Conservation (phyloP, 805 yeast species). For the Kockiozyma suomiensis region DNA sequence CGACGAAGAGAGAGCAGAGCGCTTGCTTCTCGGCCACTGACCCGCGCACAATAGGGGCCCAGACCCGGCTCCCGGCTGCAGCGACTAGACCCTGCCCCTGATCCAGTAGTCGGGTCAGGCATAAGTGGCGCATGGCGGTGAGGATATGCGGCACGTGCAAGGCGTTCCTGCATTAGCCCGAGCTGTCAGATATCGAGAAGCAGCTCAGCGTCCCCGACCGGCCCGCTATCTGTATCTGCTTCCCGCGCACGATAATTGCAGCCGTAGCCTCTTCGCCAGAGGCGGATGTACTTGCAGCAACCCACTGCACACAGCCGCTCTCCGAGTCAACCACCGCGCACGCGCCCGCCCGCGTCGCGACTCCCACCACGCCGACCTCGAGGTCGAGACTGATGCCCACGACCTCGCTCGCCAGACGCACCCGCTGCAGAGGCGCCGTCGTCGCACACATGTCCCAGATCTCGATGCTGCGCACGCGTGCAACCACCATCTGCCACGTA, state of each 20-base stretch:
- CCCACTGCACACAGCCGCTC: neutral
- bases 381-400: neutral
- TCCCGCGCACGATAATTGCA: too few species aligned
- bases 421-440: conserved; percentile 9
- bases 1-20: too few species aligned
- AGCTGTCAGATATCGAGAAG: neutral
- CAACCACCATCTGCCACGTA: conserved; percentile 7
- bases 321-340: conserved; percentile 8
- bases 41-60: neutral
- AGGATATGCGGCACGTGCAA: conserved; percentile 1
- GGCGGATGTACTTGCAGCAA: neutral
- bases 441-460: conserved; percentile 23
- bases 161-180: conserved; percentile 7
- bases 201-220: too few species aligned
- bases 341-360: neutral
- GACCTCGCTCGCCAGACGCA: neutral
- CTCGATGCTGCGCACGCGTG: conserved; percentile 13
- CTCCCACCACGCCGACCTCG: neutral
- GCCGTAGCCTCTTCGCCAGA: too few species aligned
- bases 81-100: neutral
- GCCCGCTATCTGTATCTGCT: too few species aligned
- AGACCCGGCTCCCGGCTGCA: neutral
- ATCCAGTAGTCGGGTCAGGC: neutral
- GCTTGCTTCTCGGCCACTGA: too few species aligned
- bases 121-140: too few species aligned